These are phyloP conservation scores for Ustilago xerochloae DNA, from an alignment of 1,284 basidiomycete species.

Conservation along the genomic window DNA sequence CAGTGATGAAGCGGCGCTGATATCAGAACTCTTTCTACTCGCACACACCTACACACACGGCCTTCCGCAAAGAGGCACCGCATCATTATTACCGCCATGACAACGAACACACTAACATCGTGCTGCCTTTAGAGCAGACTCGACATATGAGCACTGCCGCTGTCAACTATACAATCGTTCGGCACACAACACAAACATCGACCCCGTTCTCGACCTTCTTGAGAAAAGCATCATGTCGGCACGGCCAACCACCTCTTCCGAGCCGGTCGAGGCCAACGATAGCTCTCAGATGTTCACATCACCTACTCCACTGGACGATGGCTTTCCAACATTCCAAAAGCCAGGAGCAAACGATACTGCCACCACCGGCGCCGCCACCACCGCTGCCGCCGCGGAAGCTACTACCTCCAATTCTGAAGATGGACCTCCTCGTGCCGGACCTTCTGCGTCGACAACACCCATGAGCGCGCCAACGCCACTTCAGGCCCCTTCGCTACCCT, in stretches of 20 bases:
- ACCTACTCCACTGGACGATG: conserved; percentile 23
- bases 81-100: neutral
- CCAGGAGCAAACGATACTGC: neutral
- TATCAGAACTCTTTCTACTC: too few species aligned
- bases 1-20: too few species aligned
- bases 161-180: too few species aligned
- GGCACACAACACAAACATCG: too few species aligned
- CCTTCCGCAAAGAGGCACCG: neutral
- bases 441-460: conserved; percentile 20
- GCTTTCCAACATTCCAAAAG: conserved; percentile 4
- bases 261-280: neutral
- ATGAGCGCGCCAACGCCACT: conserved; percentile 44
- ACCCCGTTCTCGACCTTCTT: neutral
- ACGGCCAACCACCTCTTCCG: conserved; percentile 1
- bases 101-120: neutral
- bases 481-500: conserved; percentile 10
- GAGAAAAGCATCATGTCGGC: conserved; percentile 16
- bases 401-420: too few species aligned
- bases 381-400: neutral
- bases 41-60: neutral
- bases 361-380: neutral
- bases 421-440: conserved; percentile 19
- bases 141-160: neutral
- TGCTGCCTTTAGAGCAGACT: neutral
- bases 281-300: conserved; percentile 17